Evolutionary conservation across 2,329 filamentous ascomycete species (phyloP).

Genomic region (Cytospora leucostoma): DNA sequence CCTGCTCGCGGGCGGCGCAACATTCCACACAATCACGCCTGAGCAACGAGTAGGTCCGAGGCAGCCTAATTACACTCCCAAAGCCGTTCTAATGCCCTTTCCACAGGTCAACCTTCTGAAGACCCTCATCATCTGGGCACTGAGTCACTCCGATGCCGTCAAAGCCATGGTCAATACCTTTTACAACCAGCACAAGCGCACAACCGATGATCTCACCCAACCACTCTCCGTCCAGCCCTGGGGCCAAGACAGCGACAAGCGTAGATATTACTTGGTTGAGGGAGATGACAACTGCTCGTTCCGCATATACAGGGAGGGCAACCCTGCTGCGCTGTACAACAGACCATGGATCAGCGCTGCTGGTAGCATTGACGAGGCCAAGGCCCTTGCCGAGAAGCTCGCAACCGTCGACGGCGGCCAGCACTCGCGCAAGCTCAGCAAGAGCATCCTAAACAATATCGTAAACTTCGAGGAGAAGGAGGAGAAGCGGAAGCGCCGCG

Average conservation of each 20-base stretch:
- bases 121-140: constrained; percentile 82
- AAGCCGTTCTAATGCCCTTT: constrained; percentile 27
- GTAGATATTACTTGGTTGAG: constrained; percentile 91
- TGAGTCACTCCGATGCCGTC: constrained; percentile 83
- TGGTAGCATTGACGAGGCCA: constrained; percentile 84
- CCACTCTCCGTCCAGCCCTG: constrained; percentile 79
- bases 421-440: constrained; percentile 75
- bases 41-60: constrained; percentile 69
- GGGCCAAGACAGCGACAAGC: constrained; percentile 81
- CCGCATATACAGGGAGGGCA: constrained; percentile 90
- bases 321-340: constrained; percentile 68
- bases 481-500: constrained; percentile 92
- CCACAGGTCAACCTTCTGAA: constrained; percentile 77
- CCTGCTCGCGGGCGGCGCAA: constrained; percentile 76
- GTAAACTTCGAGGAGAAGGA: constrained; percentile 92
- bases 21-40: constrained; percentile 80
- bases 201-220: constrained; percentile 79
- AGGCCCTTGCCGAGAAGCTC: constrained; percentile 73
- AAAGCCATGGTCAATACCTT: constrained; percentile 80
- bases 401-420: constrained; percentile 75
- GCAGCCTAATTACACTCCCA: neutral
- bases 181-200: constrained; percentile 78
- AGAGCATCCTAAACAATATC: constrained; percentile 76
- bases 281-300: constrained; percentile 93
- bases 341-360: constrained; percentile 92